Evolutionary conservation across 2,329 filamentous ascomycete genomes (phyloP).

Genomic region (Lachnellula cervina): DNA sequence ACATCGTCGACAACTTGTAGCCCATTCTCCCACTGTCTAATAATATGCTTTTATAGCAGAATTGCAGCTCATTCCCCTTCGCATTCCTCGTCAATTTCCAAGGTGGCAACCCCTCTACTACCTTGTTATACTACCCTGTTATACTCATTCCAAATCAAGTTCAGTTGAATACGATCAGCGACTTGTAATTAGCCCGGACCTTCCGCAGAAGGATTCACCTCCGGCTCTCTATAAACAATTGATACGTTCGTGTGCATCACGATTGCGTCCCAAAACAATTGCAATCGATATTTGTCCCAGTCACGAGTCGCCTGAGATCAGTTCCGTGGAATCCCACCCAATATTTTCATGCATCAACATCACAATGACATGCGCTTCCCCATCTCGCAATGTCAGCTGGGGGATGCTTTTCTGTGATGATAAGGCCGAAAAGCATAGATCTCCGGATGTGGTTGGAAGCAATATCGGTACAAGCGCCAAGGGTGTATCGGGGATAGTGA

Average conservation of each 20-base stretch:
- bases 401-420: slow-evolving; percentile 33
- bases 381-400: slow-evolving; percentile 22
- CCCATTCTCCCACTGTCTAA: not conserved
- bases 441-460: slow-evolving; percentile 37
- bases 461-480: slow-evolving; percentile 28
- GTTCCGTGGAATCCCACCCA: slow-evolving; percentile 35
- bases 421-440: slow-evolving; percentile 33
- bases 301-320: slow-evolving; percentile 14
- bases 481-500: slow-evolving; percentile 33
- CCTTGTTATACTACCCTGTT: not conserved
- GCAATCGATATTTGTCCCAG: slow-evolving; percentile 39
- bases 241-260: slow-evolving; percentile 37
- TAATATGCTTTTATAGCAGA: not conserved
- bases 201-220: slow-evolving; percentile 26
- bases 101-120: not conserved
- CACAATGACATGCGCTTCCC: slow-evolving; percentile 36
- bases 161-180: not conserved
- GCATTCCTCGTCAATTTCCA: not conserved
- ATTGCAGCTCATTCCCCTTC: not conserved
- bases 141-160: not conserved
- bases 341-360: slow-evolving; percentile 40
- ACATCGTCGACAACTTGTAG: not conserved
- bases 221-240: slow-evolving; percentile 40
- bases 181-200: not conserved
- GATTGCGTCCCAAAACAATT: slow-evolving; percentile 33